phyloP scores from a whole-genome alignment of 2,329 filamentous ascomycete species.

The Cordyceps cicadae region DNA sequence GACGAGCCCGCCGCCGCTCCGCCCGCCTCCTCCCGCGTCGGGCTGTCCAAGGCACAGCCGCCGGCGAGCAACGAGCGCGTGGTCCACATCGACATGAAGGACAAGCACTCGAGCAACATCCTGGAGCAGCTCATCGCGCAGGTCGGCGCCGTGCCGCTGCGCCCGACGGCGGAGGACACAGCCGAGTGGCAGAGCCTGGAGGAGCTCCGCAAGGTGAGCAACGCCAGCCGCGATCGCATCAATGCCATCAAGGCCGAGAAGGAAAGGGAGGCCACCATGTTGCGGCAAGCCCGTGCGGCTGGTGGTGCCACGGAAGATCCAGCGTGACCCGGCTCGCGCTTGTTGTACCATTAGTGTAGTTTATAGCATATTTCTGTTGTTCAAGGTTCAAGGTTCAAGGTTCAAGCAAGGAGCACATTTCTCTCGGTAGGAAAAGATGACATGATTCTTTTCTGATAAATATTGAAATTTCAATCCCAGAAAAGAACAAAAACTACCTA shows the following conservation, averaged over 20 bases:
- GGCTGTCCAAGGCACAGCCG: constrained; percentile 39
- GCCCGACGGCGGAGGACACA: constrained; percentile 51
- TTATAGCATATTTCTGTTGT: constrained; percentile 5
- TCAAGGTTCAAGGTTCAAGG: not conserved
- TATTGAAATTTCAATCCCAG: not conserved
- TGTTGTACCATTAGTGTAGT: constrained; percentile 13
- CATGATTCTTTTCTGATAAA: not conserved
- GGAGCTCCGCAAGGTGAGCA: constrained; percentile 42
- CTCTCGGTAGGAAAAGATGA: not conserved
- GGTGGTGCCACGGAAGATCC: constrained; percentile 29
- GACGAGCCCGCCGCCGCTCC: constrained; percentile 27
- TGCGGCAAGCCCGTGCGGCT: constrained; percentile 32
- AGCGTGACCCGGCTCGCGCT: constrained; percentile 12
- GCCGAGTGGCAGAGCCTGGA: constrained; percentile 49
- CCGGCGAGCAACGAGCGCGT: constrained; percentile 41
- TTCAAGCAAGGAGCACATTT: constrained; percentile 1
- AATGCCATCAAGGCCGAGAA: constrained; percentile 45
- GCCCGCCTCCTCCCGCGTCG: constrained; percentile 38
- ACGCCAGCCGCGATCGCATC: constrained; percentile 46
- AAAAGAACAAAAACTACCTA: not conserved
- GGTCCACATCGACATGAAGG: constrained; percentile 55
- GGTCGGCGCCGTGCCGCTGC: constrained; percentile 51
- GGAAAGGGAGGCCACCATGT: constrained; percentile 51
- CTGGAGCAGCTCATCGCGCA: constrained; percentile 52
- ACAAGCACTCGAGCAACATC: constrained; percentile 53